Percentiles rank a stretch among this genome's conserved stretches.
Conservation (phyloP, 208 protist species). For the Acanthamoeba royreba region DNA sequence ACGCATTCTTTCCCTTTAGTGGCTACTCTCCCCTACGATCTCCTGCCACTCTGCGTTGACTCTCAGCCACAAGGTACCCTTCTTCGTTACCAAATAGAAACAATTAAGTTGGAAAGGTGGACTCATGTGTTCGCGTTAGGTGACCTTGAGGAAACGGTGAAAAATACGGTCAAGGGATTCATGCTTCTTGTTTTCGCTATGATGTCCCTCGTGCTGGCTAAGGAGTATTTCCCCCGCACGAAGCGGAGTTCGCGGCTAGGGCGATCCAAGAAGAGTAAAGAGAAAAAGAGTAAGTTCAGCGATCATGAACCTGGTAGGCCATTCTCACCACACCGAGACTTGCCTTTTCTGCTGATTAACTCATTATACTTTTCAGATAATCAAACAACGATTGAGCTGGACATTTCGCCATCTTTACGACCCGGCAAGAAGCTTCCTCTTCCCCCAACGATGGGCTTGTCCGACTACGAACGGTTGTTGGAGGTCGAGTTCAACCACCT, state of each 20-base stretch:
- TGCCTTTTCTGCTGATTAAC: background rate
- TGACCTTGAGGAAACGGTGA: slow-evolving; percentile 18
- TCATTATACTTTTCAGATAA: background rate
- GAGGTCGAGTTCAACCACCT: background rate
- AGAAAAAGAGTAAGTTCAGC: background rate
- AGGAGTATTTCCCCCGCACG: slow-evolving; percentile 11
- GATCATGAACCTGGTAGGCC: background rate
- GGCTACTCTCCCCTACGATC: slow-evolving; percentile 16
- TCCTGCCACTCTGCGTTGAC: background rate
- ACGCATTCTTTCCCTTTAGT: background rate
- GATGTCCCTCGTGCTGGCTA: slow-evolving; percentile 9
- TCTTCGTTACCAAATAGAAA: background rate
- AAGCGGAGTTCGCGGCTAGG: background rate
- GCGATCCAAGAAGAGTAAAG: background rate
- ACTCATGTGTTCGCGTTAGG: background rate
- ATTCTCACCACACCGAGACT: background rate
- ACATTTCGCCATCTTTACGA: background rate
- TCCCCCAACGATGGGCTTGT: background rate
- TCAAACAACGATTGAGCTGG: background rate
- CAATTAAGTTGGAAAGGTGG: background rate
- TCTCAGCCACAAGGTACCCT: slow-evolving; percentile 7
- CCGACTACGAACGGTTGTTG: background rate
- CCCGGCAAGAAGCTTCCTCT: background rate
- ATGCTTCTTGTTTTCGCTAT: slow-evolving; percentile 24
- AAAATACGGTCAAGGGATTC: slow-evolving; percentile 36